A percentile compares a stretch with the other conserved stretches of the same genome.
These are phyloP conservation scores for Saccharomycopsis hybrid DNA, from an alignment of 1,139 yeast species.

Conservation along the genomic window DNA sequence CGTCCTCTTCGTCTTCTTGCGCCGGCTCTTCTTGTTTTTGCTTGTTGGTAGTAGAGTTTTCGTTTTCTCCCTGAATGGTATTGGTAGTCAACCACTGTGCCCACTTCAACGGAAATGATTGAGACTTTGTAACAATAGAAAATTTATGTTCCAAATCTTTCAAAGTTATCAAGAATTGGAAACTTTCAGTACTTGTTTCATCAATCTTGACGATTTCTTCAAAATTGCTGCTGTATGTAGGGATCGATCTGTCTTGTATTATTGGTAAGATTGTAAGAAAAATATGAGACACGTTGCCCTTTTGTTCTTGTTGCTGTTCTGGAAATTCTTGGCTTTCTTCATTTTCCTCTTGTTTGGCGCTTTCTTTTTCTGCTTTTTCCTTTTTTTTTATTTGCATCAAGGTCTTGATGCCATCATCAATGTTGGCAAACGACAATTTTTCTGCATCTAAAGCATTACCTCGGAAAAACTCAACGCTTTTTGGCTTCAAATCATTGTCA, in stretches of 20 bases:
- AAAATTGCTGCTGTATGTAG: slow-evolving; percentile 11
- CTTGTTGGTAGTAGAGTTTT: slow-evolving; percentile 21
- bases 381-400: slow-evolving; percentile 32
- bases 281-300: slow-evolving; percentile 44
- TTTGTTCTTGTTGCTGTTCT: neutral
- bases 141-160: slow-evolving; percentile 76
- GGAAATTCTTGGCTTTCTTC: no score
- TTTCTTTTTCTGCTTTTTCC: neutral
- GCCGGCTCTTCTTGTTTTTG: slow-evolving; percentile 14
- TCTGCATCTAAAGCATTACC: slow-evolving; percentile 86
- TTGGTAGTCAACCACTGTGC: slow-evolving; percentile 68
- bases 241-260: slow-evolving; percentile 24
- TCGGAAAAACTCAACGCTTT: slow-evolving; percentile 58
- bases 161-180: slow-evolving; percentile 65
- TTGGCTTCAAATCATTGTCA: slow-evolving; percentile 22
- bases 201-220: slow-evolving; percentile 33
- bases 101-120: slow-evolving; percentile 88
- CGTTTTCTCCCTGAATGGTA: slow-evolving; percentile 29
- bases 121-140: slow-evolving; percentile 69
- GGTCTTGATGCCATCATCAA: slow-evolving; percentile 62
- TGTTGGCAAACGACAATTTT: slow-evolving; percentile 78
- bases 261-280: slow-evolving; percentile 76
- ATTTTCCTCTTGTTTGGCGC: no score
- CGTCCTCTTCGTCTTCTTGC: slow-evolving; percentile 26
- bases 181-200: slow-evolving; percentile 37